These are phyloP conservation scores for Phialophora verrucosa DNA, from an alignment of 2,329 filamentous ascomycete genomes.

Conservation along the genomic window DNA sequence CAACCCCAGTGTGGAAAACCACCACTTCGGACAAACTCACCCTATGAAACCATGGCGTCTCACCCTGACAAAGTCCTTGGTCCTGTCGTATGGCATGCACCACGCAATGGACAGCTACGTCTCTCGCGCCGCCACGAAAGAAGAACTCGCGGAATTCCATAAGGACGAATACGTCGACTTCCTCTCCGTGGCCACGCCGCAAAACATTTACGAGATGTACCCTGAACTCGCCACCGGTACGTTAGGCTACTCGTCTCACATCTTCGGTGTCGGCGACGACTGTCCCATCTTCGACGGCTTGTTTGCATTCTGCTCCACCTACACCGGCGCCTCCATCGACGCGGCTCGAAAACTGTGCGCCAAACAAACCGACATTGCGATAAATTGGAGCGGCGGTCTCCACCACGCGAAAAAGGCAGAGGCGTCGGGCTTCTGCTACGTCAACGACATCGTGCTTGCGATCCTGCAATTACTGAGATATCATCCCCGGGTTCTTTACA, in stretches of 20 bases:
- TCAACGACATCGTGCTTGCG: conserved; percentile 96
- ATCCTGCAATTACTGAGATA: conserved; percentile 85
- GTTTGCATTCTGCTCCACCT: conserved; percentile 93
- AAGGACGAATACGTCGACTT: conserved; percentile 90
- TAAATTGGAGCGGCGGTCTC: conserved; percentile 95
- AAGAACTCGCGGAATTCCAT: conserved; percentile 88
- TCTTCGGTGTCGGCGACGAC: conserved; percentile 90
- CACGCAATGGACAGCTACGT: conserved; percentile 96
- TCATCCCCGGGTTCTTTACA: conserved; percentile 86
- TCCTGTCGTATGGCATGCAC: conserved; percentile 93
- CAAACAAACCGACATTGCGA: conserved; percentile 88
- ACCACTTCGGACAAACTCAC: conserved; percentile 95
- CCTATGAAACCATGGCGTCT: conserved; percentile 99
- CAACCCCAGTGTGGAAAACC: conserved; percentile 91
- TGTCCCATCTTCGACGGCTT: conserved; percentile 96
- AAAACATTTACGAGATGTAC: conserved; percentile 67
- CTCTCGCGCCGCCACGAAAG: conserved; percentile 79
- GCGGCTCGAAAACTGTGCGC: conserved; percentile 88
- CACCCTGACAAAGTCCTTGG: conserved; percentile 91
- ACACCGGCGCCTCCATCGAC: conserved; percentile 86
- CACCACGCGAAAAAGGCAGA: conserved; percentile 96
- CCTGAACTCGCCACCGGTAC: conserved; percentile 36
- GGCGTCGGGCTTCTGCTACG: conserved; percentile 96
- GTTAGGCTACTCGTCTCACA: conserved; percentile 50
- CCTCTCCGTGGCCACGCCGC: conserved; percentile 72